A percentile compares a stretch with the other conserved stretches of the same genome.
Conservation (phyloP, 106 monocot species). For the Apostasia shenzhenica region DNA sequence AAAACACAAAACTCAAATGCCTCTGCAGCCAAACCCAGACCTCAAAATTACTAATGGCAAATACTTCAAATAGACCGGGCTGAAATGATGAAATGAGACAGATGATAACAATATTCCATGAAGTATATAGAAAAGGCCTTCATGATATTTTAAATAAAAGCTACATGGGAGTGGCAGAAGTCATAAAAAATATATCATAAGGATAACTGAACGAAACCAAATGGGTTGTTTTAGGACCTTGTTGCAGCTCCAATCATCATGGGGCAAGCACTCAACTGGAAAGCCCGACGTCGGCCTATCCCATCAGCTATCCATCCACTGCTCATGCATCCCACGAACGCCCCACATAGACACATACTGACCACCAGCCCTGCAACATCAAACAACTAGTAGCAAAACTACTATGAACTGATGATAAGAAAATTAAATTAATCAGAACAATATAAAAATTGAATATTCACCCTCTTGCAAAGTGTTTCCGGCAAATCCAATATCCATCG, state of each 20-base stretch:
- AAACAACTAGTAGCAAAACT: neutral
- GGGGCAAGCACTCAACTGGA: conserved; percentile 81
- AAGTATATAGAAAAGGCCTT: no score
- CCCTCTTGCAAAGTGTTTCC: conserved; percentile 82
- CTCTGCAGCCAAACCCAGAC: no score
- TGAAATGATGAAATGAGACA: no score
- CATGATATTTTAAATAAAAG: neutral
- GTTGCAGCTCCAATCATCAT: conserved; percentile 77
- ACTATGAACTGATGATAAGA: neutral
- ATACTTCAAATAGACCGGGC: no score
- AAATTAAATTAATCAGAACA: neutral
- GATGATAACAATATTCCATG: no score
- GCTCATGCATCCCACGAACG: conserved; percentile 72
- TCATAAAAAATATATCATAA: neutral
- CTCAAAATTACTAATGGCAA: no score
- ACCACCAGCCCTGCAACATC: conserved; percentile 75
- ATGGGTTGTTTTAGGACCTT: conserved; percentile 31
- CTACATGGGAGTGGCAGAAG: neutral
- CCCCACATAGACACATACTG: conserved; percentile 79
- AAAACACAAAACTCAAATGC: no score
- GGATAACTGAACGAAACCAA: neutral
- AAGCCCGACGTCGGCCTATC: conserved; percentile 67
- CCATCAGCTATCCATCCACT: conserved; percentile 88
- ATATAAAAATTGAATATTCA: neutral
- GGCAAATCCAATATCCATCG: conserved; percentile 72